Conservation (phyloP, 2,329 filamentous ascomycete species). For the Karstenula rhodostoma region DNA sequence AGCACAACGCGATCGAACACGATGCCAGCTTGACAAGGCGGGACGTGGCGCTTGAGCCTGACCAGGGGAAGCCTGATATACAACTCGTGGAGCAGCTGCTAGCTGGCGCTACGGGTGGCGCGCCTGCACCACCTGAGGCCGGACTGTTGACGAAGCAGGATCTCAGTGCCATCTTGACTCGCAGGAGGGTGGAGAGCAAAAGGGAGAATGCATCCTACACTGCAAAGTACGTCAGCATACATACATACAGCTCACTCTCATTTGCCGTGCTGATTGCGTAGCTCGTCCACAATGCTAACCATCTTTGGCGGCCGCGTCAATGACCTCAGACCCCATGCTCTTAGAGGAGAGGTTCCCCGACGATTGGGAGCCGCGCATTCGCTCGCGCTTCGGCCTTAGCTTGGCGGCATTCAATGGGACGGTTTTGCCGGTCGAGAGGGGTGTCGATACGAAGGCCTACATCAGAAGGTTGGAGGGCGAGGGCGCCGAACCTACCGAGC, state of each 20-base stretch:
- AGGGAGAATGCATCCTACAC: slow-evolving; percentile 48
- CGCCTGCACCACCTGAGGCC: slow-evolving; percentile 35
- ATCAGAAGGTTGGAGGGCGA: background rate
- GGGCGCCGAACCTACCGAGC: background rate
- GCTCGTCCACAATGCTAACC: slow-evolving; percentile 54
- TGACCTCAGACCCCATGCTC: slow-evolving; percentile 52
- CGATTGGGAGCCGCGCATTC: slow-evolving; percentile 52
- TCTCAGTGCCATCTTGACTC: slow-evolving; percentile 44
- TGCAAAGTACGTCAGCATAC: slow-evolving; percentile 42
- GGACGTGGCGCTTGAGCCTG: slow-evolving; percentile 44
- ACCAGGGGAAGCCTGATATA: slow-evolving; percentile 50
- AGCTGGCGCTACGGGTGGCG: slow-evolving; percentile 47
- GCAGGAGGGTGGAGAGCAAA: slow-evolving; percentile 45
- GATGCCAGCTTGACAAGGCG: slow-evolving; percentile 43
- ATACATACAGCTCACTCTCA: background rate
- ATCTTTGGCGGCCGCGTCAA: slow-evolving; percentile 51
- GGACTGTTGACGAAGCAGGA: slow-evolving; percentile 47
- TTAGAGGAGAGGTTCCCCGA: slow-evolving; percentile 52
- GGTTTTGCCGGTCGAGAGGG: slow-evolving; percentile 50
- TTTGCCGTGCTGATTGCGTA: slow-evolving; percentile 18
- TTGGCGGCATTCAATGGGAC: slow-evolving; percentile 55
- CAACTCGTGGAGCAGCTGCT: slow-evolving; percentile 47
- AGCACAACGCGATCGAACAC: slow-evolving; percentile 46
- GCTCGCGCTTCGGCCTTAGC: slow-evolving; percentile 49
- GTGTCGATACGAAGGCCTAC: slow-evolving; percentile 28